Percentiles rank a stretch among this genome's conserved stretches.
These are phyloP conservation scores for Solanum aculeatissimum DNA, from an alignment of 305 asterid species.

Conservation along the genomic window DNA sequence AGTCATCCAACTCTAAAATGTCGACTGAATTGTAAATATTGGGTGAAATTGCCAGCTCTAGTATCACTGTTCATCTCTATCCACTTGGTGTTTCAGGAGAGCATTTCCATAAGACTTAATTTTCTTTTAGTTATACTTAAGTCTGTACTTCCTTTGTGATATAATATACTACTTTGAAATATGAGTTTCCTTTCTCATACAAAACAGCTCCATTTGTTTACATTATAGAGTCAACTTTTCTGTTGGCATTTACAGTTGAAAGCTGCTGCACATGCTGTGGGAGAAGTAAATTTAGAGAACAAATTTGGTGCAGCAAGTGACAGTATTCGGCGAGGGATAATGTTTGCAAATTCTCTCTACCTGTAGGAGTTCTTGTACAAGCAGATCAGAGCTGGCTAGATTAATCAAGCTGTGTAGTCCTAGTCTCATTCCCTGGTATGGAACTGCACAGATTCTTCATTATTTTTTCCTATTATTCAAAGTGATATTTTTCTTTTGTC, in stretches of 20 bases:
- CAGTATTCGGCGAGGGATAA: constrained; percentile 85
- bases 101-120: neutral
- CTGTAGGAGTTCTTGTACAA: constrained; percentile 21
- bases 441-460: neutral
- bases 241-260: constrained; percentile 42
- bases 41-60: neutral
- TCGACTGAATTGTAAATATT: neutral
- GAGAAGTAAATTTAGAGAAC: constrained; percentile 68
- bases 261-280: constrained; percentile 87
- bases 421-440: neutral
- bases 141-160: neutral
- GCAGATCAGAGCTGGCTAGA: neutral
- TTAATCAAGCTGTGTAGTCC: neutral
- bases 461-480: neutral
- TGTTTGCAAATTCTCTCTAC: constrained; percentile 94
- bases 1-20: too few species aligned
- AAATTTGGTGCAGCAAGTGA: constrained; percentile 74
- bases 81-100: neutral
- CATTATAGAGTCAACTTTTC: neutral
- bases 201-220: neutral
- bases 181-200: neutral
- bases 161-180: neutral
- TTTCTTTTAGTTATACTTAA: neutral
- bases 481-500: neutral
- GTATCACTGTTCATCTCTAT: neutral